phyloP scores from a whole-genome alignment of 805 yeast genomes.

The Maudiozyma serrabonitensis region DNA sequence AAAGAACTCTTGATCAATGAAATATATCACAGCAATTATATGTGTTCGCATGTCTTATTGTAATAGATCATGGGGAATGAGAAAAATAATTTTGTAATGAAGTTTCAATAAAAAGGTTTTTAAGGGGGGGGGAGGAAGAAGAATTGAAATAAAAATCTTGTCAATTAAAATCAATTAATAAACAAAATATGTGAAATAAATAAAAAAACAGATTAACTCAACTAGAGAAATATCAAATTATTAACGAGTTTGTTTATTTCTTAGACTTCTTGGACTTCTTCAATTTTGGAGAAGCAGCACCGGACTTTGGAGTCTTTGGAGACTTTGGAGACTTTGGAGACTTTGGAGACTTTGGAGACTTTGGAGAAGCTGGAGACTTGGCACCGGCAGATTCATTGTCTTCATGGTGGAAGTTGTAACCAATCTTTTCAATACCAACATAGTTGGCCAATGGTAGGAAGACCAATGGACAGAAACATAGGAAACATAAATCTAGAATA shows the following conservation, averaged over 20 bases:
- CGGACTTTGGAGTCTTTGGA: constrained; percentile 6
- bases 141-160: neutral
- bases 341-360: constrained; percentile 4
- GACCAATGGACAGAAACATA: constrained; percentile 25
- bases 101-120: neutral
- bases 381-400: constrained; percentile 4
- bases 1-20: neutral
- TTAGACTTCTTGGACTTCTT: constrained; percentile 12
- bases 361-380: neutral
- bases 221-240: neutral
- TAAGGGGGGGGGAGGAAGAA: neutral
- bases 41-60: neutral
- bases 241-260: constrained; percentile 1
- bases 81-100: neutral
- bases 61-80: neutral
- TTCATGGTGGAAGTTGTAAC: constrained; percentile 5
- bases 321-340: constrained; percentile 9
- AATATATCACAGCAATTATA: neutral
- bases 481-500: constrained; percentile 41
- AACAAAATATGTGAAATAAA: neutral
- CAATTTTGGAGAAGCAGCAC: constrained; percentile 5
- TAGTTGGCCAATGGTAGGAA: constrained; percentile 15
- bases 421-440: constrained; percentile 20
- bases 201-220: neutral
- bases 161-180: neutral